These are phyloP conservation scores for Candida taoyuanica DNA, from an alignment of 805 yeast genomes.

Conservation along the genomic window DNA sequence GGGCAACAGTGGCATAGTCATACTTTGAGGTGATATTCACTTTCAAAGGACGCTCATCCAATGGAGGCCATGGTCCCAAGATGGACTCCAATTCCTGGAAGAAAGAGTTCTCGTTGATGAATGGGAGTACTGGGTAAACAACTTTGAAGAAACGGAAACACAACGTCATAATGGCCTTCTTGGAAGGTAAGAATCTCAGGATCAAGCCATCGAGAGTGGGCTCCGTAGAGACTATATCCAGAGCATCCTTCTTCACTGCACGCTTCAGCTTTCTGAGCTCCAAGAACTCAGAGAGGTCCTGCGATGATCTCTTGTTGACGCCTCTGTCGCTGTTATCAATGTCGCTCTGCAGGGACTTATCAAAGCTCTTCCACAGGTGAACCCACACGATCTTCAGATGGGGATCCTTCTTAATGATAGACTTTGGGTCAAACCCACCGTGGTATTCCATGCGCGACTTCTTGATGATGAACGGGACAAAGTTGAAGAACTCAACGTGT, in stretches of 20 bases:
- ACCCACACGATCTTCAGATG: constrained; percentile 34
- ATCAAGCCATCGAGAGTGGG: constrained; percentile 12
- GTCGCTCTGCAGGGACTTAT: constrained; percentile 2
- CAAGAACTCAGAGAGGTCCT: constrained; percentile 5
- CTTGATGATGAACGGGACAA: constrained; percentile 38
- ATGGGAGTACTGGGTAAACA: constrained; percentile 25
- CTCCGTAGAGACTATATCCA: background rate
- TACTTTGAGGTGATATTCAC: constrained; percentile 16
- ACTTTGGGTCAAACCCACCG: constrained; percentile 50
- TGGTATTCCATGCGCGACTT: constrained; percentile 40
- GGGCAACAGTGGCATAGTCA: constrained; percentile 22
- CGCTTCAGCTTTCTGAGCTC: constrained; percentile 17
- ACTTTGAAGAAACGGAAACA: constrained; percentile 23
- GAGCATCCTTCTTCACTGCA: constrained; percentile 4
- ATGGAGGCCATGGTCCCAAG: constrained; percentile 7
- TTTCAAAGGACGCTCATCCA: constrained; percentile 3
- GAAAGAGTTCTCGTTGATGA: constrained; percentile 21
- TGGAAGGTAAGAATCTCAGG: constrained; percentile 16
- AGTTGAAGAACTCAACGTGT: constrained; percentile 39
- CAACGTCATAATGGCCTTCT: constrained; percentile 13
- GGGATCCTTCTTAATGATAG: constrained; percentile 45
- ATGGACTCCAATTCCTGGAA: constrained; percentile 17
- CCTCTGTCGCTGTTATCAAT: constrained; percentile 2
- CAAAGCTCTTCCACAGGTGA: constrained; percentile 19
- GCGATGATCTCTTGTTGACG: background rate